A percentile compares a stretch with the other conserved stretches of the same genome.
Conservation (phyloP, 345 rosid genomes). For the Euphorbia tirucalli region DNA sequence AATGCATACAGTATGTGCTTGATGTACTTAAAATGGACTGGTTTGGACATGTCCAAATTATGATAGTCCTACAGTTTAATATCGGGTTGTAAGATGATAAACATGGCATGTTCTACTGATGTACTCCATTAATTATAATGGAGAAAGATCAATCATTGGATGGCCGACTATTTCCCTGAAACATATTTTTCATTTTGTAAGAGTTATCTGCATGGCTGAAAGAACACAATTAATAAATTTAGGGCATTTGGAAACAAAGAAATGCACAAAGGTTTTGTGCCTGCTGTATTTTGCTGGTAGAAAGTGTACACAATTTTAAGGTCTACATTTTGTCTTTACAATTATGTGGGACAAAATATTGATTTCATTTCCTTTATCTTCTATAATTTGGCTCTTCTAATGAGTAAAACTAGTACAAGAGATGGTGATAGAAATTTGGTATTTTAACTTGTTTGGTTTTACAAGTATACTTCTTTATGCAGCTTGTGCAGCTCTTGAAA, state of each 20-base stretch:
- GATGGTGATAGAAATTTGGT: not conserved
- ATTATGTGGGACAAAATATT: not conserved
- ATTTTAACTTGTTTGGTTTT: slow-evolving; percentile 1
- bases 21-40: not conserved
- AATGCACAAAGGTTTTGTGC: not conserved
- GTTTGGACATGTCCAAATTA: not conserved
- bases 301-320: not conserved
- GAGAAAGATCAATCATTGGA: not conserved
- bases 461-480: slow-evolving; percentile 25
- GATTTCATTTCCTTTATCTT: not conserved
- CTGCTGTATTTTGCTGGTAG: not conserved
- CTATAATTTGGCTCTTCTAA: not conserved
- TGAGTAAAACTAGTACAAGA: not conserved
- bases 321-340: not conserved
- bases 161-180: not conserved
- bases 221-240: not conserved
- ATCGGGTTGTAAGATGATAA: not conserved
- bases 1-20: not conserved
- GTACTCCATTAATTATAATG: not conserved
- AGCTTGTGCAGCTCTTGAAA: slow-evolving; percentile 90
- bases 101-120: not conserved
- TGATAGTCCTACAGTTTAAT: not conserved
- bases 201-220: not conserved
- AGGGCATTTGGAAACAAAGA: not conserved
- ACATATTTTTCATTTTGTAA: not conserved